Evolutionary conservation across 2,329 filamentous ascomycete species (phyloP).

Genomic region (Ampelomyces quisqualis): DNA sequence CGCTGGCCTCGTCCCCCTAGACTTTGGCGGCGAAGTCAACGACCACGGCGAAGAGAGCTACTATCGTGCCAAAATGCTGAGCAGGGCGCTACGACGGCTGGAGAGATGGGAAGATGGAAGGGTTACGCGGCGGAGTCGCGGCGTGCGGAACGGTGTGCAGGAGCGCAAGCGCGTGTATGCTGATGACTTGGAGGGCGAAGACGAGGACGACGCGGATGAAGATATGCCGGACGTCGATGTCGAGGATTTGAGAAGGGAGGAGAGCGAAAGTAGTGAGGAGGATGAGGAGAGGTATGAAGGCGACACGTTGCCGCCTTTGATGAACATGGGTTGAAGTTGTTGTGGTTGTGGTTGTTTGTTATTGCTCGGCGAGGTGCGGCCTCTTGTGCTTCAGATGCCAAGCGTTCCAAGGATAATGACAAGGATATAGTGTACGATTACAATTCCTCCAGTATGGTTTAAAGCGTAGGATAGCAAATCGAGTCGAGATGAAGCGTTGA

Average conservation of each 20-base stretch:
- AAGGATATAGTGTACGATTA: too few relatives aligned
- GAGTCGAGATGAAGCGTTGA: too few relatives aligned
- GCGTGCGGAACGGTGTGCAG: slow-evolving; percentile 18
- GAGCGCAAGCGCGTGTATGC: slow-evolving; percentile 4
- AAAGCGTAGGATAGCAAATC: too few relatives aligned
- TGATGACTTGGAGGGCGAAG: neutral
- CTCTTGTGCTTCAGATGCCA: too few relatives aligned
- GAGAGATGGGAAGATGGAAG: slow-evolving; percentile 63
- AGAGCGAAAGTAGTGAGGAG: slow-evolving; percentile 11
- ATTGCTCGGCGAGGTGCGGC: too few relatives aligned
- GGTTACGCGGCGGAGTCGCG: slow-evolving; percentile 29
- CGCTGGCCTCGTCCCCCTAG: slow-evolving; percentile 62
- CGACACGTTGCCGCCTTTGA: slow-evolving; percentile 24
- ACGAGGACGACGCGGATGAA: slow-evolving; percentile 12
- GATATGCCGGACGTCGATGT: slow-evolving; percentile 36
- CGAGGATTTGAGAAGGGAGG: slow-evolving; percentile 1
- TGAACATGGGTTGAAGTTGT: slow-evolving; percentile 17
- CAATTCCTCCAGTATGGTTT: too few relatives aligned
- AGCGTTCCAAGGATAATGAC: too few relatives aligned
- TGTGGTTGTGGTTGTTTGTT: too few relatives aligned
- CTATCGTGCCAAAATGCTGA: slow-evolving; percentile 65
- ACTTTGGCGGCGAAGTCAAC: slow-evolving; percentile 58
- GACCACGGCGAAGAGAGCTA: slow-evolving; percentile 76
- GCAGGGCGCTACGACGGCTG: slow-evolving; percentile 65
- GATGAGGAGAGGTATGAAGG: slow-evolving; percentile 19